Base-by-base conservation (phyloP, 352 stramenopile genomes). In the Saprolegnia diclina region DNA sequence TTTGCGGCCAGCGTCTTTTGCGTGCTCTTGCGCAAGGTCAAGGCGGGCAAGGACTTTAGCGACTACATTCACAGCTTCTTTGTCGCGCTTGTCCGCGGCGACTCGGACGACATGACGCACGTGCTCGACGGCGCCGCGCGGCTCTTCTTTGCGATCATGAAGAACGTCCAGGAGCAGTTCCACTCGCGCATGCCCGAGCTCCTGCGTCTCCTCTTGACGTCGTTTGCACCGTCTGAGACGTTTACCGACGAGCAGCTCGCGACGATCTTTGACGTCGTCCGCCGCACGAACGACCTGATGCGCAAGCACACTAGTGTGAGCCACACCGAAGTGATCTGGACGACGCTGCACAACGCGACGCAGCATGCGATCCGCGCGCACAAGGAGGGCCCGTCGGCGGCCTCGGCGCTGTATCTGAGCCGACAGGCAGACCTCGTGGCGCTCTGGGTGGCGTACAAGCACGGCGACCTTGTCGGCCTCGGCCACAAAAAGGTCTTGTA, bases 1-100 rank as follows among this genome's bases (percentile, higher is more conserved):
- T 97, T 97, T 69, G 88, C 88, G 0, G 88, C 88, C 0, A 86
- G 96, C 74, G 95, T 88, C 32, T 77, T 96, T 21, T 88, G 87
- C 6, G 81, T 93, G 46, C 73, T 97, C 35, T 72, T 96, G 61
- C 79, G 89, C 29, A 81, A 87, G 32, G 78, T 97, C 44, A 85
- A 95, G 54, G 79, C 77, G 7, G 68, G 72, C 10, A 93, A 94
- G 57, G 80, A 88, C 19, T 76, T 95, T 67, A 74, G 77, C 32
- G 92, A 90, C 73, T 95, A 95, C 74, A 57, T 95, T 42, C 73
- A 77, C 11, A 77, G 76, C 0, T 95, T 92, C 46, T 73, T 95
- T n/a, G 77, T 76, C n/a, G 87, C 87, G 22, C 75, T 95, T 16
- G 76, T 84, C 11, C 85, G 82, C 14, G 87, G 87, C 26, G 80